Evolutionary conservation across 2,329 filamentous ascomycete species (phyloP).

Genomic region (Teratosphaeria pseudoeucalypti): DNA sequence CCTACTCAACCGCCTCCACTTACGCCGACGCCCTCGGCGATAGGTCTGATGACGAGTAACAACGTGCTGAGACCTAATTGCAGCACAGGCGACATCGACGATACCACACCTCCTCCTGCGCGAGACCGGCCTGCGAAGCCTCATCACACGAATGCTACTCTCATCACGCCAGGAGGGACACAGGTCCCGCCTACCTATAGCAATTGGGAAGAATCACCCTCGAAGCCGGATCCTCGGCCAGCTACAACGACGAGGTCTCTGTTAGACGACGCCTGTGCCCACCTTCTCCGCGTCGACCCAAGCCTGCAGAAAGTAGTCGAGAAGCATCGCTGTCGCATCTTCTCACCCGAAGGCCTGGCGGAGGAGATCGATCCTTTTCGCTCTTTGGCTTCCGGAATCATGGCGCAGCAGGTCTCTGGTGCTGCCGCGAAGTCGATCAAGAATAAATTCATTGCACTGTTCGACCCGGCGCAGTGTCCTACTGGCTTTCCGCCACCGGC

Average conservation of each 20-base stretch:
- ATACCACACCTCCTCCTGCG: conserved; percentile 20
- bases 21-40: conserved; percentile 41
- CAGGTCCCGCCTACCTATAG: conserved; percentile 44
- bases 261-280: conserved; percentile 62
- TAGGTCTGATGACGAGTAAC: conserved; percentile 35
- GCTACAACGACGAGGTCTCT: conserved; percentile 49
- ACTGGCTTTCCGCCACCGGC: conserved; percentile 62
- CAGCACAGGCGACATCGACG: conserved; percentile 31
- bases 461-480: conserved; percentile 32
- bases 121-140: conserved; percentile 50
- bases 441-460: conserved; percentile 68
- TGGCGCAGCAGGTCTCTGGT: conserved; percentile 91
- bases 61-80: conserved; percentile 22
- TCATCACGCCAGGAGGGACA: conserved; percentile 62
- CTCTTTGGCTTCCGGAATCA: conserved; percentile 73
- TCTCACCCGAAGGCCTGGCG: conserved; percentile 70
- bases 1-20: conserved; percentile 27
- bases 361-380: conserved; percentile 85
- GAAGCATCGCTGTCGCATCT: conserved; percentile 64
- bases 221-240: conserved; percentile 25
- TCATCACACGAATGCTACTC: conserved; percentile 55
- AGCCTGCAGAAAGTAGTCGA: conserved; percentile 63
- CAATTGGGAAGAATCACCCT: conserved; percentile 29
- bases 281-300: conserved; percentile 63
- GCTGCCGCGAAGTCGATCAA: conserved; percentile 86